Conservation (phyloP, 345 rosid genomes). For the Aurinia saxatilis region DNA sequence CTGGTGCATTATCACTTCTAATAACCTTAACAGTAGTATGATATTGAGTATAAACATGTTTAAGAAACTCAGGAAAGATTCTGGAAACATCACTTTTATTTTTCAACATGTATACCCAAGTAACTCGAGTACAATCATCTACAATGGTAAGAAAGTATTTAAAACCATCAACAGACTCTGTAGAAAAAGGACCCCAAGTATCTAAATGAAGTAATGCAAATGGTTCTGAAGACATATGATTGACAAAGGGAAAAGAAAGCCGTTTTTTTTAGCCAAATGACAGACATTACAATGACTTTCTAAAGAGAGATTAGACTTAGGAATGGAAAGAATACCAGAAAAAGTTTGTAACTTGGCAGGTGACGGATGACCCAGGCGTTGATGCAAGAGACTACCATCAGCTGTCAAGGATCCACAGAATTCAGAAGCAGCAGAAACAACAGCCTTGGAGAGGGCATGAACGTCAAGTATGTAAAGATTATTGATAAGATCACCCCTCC, state of each 20-base stretch:
- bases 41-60: not conserved
- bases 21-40: not conserved
- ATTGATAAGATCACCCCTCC: not conserved
- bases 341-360: not conserved
- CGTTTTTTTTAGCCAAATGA: not conserved
- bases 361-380: not conserved
- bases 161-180: too few species aligned
- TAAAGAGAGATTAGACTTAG: too few species aligned
- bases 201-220: not conserved
- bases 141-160: not conserved
- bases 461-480: not conserved
- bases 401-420: not conserved
- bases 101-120: not conserved
- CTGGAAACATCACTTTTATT: not conserved
- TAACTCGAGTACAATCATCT: not conserved
- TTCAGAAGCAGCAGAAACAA: not conserved
- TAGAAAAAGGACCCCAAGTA: not conserved
- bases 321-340: too few species aligned
- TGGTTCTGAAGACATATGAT: fast-evolving
- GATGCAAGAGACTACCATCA: not conserved
- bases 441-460: too few species aligned
- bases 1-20: not conserved
- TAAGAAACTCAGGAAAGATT: not conserved
- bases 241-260: not conserved
- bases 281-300: too few species aligned